Evolutionary conservation across 2,329 filamentous ascomycete genomes (phyloP), one percentile per base, ranked within the genome.

Genomic region (Calcarisporium arbuscula): DNA sequence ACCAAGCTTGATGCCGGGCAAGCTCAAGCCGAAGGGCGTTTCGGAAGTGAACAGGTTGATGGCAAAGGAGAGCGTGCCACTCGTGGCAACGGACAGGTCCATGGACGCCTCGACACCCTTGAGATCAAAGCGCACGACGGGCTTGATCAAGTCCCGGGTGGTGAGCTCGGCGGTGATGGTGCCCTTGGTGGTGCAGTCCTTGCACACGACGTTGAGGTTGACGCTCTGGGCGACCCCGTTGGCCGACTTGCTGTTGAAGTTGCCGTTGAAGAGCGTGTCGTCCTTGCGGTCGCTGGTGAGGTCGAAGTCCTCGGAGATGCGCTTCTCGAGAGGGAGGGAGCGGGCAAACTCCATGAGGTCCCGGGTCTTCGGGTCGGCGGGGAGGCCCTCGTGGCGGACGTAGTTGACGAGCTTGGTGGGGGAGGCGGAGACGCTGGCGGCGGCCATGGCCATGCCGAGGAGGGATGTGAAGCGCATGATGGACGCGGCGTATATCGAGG

Each of bases 111-210:
- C 68, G 42, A 74, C 49, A 6, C 58, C 60, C 26, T 59, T 58
- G 35, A 75, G 65, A 39, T 65, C 56, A 4, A 75, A 47, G 22
- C 57, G 53, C 17, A 63, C 53, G 9, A 58, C 50, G 0, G 66
- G 65, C 18, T 53, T 37, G 19, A 61, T 44, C 6, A 62, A 49
- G 16, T 66, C 46, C 15, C 58, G 49, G 14, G 67, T 44, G 0
- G 54, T 62, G 20, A 73, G 50, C 34, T 58, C 54, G 14, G 65
- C 67, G 11, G 56, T 59, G 30, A 69, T 61, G 18, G 48, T 51
- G 43, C 70, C 70, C 45, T 65, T 63, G 29, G 68, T 57, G 45
- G 66, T 70, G 48, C 70, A 72, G 9, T 62, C 64, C 9, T 60
- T 56, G 50, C 70, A 74, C 20, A 55, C 50, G 29, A 71, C 46